Base-by-base conservation (phyloP, 805 yeast species). In the Spathaspora gorwiae region DNA sequence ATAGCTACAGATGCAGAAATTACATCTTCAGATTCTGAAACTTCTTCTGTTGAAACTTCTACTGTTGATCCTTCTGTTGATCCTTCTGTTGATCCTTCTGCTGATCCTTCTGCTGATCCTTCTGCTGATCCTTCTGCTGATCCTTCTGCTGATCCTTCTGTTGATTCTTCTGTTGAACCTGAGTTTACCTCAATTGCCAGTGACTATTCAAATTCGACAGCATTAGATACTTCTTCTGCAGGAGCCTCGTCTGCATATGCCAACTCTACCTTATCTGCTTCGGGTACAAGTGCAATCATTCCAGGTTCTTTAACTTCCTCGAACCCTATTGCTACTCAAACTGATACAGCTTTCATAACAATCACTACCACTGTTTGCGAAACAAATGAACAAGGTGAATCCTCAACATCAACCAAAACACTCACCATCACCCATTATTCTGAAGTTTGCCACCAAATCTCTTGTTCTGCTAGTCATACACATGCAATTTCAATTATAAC, bases 1-100 rank as follows among this genome's bases (percentile, higher is more conserved):
- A n/a, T n/a, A n/a, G n/a, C 54, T 24, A 56, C 55, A 29, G 12
- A 36, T 10, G 29, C 35, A n/a, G 35, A 43, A 13, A 26, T 45
- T 15, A 30, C 45, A 13, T 35, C 50, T 36, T 40, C 37, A 29
- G 42, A 45, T 10, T 41, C 36, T 14, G 40, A 24, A 36, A n/a
- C 50, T 26, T 40, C 47, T 31, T 37, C 37, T 19, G 47, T 41
- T 24, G 43, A 49, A 7, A 27, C 31, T 27, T 7, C 7, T 27
- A 7, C 31, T 27, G 7, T 27, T 27, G 7, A 7, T 7, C 7
- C 31, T 10, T 27, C 31, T 27, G 9, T 7, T 7, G 31, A 7
- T 7, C 10, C 31, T 7, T 7, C 31, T 10, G 31, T 7, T 10
- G 10, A 27, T 27, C 31, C 31, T 7, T 27, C 10, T 7, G 10